Conservation (phyloP, 345 rosid species). For the Kernera saxatilis region DNA sequence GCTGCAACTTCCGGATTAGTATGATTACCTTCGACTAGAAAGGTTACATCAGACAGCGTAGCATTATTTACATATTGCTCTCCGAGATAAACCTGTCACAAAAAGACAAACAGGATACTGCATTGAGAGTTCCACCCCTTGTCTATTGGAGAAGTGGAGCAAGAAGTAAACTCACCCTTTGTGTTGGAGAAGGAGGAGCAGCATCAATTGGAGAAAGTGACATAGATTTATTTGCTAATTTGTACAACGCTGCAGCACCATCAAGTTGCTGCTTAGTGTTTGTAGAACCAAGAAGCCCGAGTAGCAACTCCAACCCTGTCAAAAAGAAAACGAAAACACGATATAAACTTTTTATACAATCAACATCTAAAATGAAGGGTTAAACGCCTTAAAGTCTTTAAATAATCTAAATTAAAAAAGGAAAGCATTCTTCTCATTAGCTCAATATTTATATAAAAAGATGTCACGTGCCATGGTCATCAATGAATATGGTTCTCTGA, state of each 20-base stretch:
- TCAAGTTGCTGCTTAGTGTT: slow-evolving; percentile 79
- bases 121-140: slow-evolving; percentile 1
- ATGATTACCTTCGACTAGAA: slow-evolving; percentile 89
- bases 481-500: slow-evolving; percentile 77
- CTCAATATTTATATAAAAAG: background rate
- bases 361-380: slow-evolving; percentile 10
- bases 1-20: slow-evolving; percentile 1
- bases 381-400: background rate
- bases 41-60: slow-evolving; percentile 90
- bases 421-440: background rate
- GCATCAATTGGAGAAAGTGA: slow-evolving; percentile 90
- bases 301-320: slow-evolving; percentile 82
- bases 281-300: slow-evolving; percentile 81
- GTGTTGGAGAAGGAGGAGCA: slow-evolving; percentile 97
- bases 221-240: slow-evolving; percentile 77
- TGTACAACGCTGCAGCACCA: slow-evolving; percentile 88
- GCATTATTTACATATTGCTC: slow-evolving; percentile 89
- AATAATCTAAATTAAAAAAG: background rate
- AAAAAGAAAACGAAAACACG: slow-evolving; percentile 12
- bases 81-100: slow-evolving; percentile 80
- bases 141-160: slow-evolving; percentile 1
- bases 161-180: slow-evolving; percentile 51
- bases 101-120: background rate
- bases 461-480: slow-evolving; percentile 60
- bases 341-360: slow-evolving; percentile 6